These are phyloP conservation scores for Fusarium pilosicola DNA, from an alignment of 2,329 filamentous ascomycete species.

Conservation along the genomic window DNA sequence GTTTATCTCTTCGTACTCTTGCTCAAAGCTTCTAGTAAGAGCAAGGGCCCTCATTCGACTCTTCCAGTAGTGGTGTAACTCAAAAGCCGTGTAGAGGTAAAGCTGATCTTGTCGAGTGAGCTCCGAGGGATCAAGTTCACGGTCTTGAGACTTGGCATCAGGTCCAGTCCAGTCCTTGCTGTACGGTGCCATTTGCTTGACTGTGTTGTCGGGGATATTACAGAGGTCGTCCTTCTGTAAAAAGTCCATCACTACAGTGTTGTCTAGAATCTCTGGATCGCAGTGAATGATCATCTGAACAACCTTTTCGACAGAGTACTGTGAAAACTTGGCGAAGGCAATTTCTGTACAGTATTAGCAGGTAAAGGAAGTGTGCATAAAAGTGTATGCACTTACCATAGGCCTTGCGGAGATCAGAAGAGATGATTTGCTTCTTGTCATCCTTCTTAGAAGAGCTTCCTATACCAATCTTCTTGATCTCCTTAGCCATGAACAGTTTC, in stretches of 20 bases:
- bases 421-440: constrained; percentile 98
- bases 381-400: constrained; percentile 67
- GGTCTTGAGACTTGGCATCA: constrained; percentile 77
- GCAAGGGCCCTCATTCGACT: constrained; percentile 91
- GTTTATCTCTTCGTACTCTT: constrained; percentile 92
- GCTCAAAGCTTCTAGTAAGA: constrained; percentile 83
- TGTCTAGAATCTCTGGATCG: constrained; percentile 87
- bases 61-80: constrained; percentile 98
- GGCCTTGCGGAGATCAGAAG: constrained; percentile 85
- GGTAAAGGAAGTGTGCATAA: background rate
- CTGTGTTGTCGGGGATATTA: constrained; percentile 88
- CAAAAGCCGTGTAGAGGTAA: constrained; percentile 91
- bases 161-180: constrained; percentile 96
- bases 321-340: constrained; percentile 92
- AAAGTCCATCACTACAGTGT: constrained; percentile 95
- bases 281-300: constrained; percentile 96
- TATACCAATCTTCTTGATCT: constrained; percentile 86
- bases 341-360: constrained; percentile 70
- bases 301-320: constrained; percentile 82
- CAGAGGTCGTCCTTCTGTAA: constrained; percentile 91
- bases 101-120: constrained; percentile 96
- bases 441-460: constrained; percentile 75
- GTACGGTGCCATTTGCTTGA: constrained; percentile 93
- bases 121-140: constrained; percentile 87
- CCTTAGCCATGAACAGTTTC: constrained; percentile 96